Percentiles rank a stretch among this genome's conserved stretches.
Evolutionary conservation across 192 early-diverging fungal species (phyloP).

Genomic region (Entomortierella parvispora): DNA sequence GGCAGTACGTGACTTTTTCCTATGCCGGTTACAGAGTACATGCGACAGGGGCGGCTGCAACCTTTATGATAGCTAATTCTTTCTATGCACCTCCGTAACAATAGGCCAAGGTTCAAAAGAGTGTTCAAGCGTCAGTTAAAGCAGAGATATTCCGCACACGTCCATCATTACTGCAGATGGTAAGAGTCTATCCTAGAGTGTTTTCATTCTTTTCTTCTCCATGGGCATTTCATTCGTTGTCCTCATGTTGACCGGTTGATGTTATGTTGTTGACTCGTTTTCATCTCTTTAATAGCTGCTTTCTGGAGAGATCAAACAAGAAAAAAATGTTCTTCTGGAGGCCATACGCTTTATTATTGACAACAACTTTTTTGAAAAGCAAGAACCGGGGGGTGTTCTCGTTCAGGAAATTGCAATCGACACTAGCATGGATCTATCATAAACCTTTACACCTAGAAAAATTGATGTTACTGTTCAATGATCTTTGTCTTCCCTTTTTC

Average conservation of each 20-base stretch:
- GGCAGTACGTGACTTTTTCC: constrained; percentile 2
- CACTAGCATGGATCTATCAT: too few relatives aligned
- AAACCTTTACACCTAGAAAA: too few relatives aligned
- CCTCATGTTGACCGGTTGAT: background rate
- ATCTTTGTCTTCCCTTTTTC: too few relatives aligned
- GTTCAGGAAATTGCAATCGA: constrained; percentile 29
- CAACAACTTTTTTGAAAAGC: constrained; percentile 61
- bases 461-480: too few relatives aligned
- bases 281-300: constrained; percentile 55
- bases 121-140: constrained; percentile 5
- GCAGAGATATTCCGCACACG: constrained; percentile 39
- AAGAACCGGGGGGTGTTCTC: constrained; percentile 15
- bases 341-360: constrained; percentile 69
- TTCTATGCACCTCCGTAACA: too few relatives aligned
- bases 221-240: background rate
- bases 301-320: constrained; percentile 67
- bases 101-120: constrained; percentile 37
- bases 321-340: constrained; percentile 69
- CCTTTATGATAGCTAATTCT: background rate
- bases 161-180: constrained; percentile 56
- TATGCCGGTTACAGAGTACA: background rate
- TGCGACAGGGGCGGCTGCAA: background rate
- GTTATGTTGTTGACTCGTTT: background rate
- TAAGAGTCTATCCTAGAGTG: constrained; percentile 1
- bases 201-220: background rate